These are phyloP conservation scores for Casuarina cunninghamiana DNA, from an alignment of 306 rosid species.

Conservation along the genomic window DNA sequence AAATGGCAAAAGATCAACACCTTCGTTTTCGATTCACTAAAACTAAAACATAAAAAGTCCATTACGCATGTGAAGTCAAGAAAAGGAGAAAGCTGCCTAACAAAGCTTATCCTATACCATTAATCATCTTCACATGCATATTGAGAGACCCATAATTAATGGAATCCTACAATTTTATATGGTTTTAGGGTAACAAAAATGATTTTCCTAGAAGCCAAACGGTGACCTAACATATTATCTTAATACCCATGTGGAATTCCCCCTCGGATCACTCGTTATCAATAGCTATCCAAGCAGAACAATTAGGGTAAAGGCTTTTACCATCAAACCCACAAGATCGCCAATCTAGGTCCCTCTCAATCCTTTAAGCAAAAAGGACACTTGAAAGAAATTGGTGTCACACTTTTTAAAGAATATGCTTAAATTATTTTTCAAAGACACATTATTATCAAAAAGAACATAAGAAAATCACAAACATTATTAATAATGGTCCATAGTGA, in stretches of 20 bases:
- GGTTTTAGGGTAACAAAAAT: background rate
- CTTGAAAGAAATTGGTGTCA: too few relatives aligned
- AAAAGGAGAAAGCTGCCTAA: slow-evolving; percentile 10
- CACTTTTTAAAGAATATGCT: too few relatives aligned
- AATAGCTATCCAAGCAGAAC: slow-evolving; percentile 23
- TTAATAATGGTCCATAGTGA: too few relatives aligned
- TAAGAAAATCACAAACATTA: too few relatives aligned
- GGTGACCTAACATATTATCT: slow-evolving; percentile 2
- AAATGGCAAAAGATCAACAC: background rate
- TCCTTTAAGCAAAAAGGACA: too few relatives aligned
- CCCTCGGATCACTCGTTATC: slow-evolving; percentile 35
- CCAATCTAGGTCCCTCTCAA: slow-evolving; percentile 15
- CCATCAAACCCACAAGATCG: slow-evolving; percentile 28
- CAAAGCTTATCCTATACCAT: slow-evolving; percentile 18
- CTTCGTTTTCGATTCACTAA: background rate
- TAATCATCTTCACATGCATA: background rate
- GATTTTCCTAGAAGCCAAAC: background rate
- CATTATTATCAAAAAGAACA: too few relatives aligned
- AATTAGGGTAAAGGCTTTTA: slow-evolving; percentile 20
- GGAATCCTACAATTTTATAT: background rate
- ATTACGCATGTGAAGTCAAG: slow-evolving; percentile 47
- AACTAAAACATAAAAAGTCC: background rate
- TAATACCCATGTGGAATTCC: slow-evolving; percentile 29
- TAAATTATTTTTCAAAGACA: too few relatives aligned
- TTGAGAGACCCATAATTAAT: background rate